Conservation (phyloP, 352 stramenopile genomes). For the Globisporangium paroecandrum region DNA sequence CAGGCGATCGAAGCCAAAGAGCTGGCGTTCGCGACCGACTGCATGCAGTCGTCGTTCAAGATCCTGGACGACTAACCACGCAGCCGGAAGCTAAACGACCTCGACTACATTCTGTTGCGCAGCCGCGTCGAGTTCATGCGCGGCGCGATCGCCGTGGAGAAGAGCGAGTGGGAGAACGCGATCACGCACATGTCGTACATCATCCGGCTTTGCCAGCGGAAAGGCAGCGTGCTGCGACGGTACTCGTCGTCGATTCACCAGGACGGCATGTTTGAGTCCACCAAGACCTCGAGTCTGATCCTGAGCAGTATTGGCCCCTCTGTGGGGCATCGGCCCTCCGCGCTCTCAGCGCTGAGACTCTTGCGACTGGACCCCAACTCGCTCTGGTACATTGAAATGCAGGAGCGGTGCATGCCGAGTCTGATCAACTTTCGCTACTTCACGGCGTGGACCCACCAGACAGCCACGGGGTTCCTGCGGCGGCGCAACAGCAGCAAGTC, state of each 20-base stretch:
- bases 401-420: conserved; percentile 36
- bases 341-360: background rate
- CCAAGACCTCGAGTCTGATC: conserved; percentile 19
- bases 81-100: conserved; percentile 42
- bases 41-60: conserved; percentile 72
- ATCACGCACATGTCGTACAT: conserved; percentile 66
- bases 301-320: conserved; percentile 23
- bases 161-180: conserved; percentile 60
- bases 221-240: conserved; percentile 48
- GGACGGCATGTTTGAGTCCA: conserved; percentile 26
- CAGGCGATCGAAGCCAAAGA: conserved; percentile 54
- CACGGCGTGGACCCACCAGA: conserved; percentile 20
- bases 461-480: background rate
- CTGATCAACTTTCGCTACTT: conserved; percentile 43
- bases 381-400: conserved; percentile 23
- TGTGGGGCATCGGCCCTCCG: background rate
- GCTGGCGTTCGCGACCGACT: conserved; percentile 64
- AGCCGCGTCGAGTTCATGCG: conserved; percentile 76
- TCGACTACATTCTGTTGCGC: conserved; percentile 56
- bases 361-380: conserved; percentile 11
- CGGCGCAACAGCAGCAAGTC: background rate
- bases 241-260: conserved; percentile 48
- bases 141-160: conserved; percentile 64
- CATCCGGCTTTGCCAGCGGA: conserved; percentile 58
- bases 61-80: conserved; percentile 49